A percentile compares a stretch with the other conserved stretches of the same genome.
Evolutionary conservation across 78 protist species (phyloP).

Genomic region (Pigoraptor vietnamica): DNA sequence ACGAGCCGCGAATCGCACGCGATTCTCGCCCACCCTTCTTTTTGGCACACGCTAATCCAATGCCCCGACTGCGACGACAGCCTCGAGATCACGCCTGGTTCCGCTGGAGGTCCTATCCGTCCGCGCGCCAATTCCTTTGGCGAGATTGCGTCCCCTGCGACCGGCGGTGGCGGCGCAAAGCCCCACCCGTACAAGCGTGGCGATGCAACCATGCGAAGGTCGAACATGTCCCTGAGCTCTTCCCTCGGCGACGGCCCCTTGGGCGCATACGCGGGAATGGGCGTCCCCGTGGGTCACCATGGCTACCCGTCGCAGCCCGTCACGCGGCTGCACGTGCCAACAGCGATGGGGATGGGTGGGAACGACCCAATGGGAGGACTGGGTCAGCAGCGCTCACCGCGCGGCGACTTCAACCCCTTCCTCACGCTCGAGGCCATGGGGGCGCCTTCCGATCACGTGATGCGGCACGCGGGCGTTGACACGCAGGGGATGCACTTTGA

Average conservation of each 20-base stretch:
- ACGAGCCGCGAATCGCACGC: too few relatives aligned
- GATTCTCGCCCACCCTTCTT: too few relatives aligned
- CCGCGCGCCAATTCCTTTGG: background rate
- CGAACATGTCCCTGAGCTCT: background rate
- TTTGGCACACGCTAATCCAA: too few relatives aligned
- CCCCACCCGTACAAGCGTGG: background rate
- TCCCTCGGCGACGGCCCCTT: background rate
- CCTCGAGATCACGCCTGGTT: background rate
- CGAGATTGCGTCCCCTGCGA: background rate
- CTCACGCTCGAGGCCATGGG: background rate
- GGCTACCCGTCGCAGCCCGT: background rate
- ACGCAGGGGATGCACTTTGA: too few relatives aligned
- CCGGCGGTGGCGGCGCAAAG: background rate
- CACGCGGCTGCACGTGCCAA: background rate
- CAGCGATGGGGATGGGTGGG: too few relatives aligned
- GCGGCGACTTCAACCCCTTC: background rate
- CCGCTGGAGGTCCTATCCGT: background rate
- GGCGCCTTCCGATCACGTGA: too few relatives aligned
- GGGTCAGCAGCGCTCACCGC: too few relatives aligned
- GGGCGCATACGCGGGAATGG: background rate
- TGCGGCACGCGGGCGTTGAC: too few relatives aligned
- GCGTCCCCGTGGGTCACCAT: background rate
- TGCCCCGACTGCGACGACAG: background rate
- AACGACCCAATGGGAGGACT: too few relatives aligned
- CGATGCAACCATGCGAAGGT: background rate